Evolutionary conservation across 176 grass and related monocot genomes (phyloP), one percentile per base, ranked within the genome.

Genomic region (Oryza longistaminata): DNA sequence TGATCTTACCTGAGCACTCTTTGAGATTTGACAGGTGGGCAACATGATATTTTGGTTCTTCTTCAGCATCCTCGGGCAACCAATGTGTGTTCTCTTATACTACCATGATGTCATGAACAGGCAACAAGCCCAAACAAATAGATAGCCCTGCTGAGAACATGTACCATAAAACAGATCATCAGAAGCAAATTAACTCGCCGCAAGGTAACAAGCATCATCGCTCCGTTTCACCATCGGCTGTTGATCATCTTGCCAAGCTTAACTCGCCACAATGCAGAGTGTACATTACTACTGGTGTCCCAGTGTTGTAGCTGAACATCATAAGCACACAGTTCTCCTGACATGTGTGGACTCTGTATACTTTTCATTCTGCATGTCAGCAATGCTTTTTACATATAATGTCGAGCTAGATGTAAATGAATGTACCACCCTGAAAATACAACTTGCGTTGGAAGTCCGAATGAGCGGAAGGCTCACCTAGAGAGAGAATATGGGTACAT

Each of bases 21-120:
- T 43, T 35, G 33, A 66, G 37, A 64, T 86, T 86, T 53, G 11
- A 40, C 90, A 99, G 96, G 93, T 89, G 66, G 96, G 96, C 66
- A 99, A 99, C 81, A 96, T 99, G 93, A 96, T 96, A 64, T 99
- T 99, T 82, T 99, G 96, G 96, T 94, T 99, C 90, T 96, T 99
- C 86, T 99, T 99, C 90, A 87, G 96, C 88, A 99, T 99, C 87
- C 68, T 96, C 31, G 96, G 96, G 74, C 96, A 99, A 66, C 96
- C 96, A 0, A 99, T 99, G 90, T 94, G 91, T 73, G 90, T 99
- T 82, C 96, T 99, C 33, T 74, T 99, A 25, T 99, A 96, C 77
- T 99, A 96, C 81, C 96, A 99, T 44, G 96, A 99, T 82, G 91
- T 96, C 65, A 99, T 99, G 96, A 99, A 96, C 80, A 92, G 96